Evolutionary conservation across 2,329 filamentous ascomycete genomes (phyloP).

Genomic region (Pseudogymnoascus verrucosus): DNA sequence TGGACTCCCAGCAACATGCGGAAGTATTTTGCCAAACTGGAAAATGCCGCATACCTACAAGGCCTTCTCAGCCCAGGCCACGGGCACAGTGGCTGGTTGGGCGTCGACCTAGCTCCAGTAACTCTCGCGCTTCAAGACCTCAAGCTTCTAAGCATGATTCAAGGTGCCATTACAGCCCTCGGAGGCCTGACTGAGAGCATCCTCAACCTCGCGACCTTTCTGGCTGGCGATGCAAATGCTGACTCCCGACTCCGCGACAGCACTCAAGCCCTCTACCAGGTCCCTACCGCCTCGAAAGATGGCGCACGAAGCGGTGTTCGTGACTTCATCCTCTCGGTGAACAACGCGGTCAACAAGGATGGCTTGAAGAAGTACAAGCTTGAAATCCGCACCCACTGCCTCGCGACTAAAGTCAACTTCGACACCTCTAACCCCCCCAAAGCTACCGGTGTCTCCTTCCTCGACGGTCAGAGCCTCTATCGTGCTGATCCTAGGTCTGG

Average conservation of each 20-base stretch:
- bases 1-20: constrained; percentile 21
- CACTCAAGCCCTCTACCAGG: constrained; percentile 20
- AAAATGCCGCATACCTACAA: constrained; percentile 13
- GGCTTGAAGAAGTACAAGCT: constrained; percentile 19
- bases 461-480: constrained; percentile 35
- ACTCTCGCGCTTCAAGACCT: constrained; percentile 12
- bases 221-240: constrained; percentile 21
- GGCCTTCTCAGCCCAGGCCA: constrained; percentile 15
- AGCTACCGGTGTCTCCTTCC: constrained; percentile 35
- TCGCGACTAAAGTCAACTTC: constrained; percentile 36
- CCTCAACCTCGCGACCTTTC: constrained; percentile 13
- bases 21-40: constrained; percentile 17
- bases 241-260: constrained; percentile 17
- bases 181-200: not conserved
- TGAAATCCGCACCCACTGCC: constrained; percentile 15
- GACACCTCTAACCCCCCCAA: constrained; percentile 21
- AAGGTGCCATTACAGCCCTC: constrained; percentile 13
- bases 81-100: constrained; percentile 26
- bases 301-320: constrained; percentile 20
- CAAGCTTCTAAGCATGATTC: constrained; percentile 14
- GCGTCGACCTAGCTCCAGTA: constrained; percentile 13
- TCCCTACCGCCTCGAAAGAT: constrained; percentile 18
- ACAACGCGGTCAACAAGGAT: constrained; percentile 15
- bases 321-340: constrained; percentile 20
- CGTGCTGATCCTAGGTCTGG: constrained; percentile 35